Evolutionary conservation across 345 rosid genomes (phyloP).

Genomic region (Nasturtium officinale): DNA sequence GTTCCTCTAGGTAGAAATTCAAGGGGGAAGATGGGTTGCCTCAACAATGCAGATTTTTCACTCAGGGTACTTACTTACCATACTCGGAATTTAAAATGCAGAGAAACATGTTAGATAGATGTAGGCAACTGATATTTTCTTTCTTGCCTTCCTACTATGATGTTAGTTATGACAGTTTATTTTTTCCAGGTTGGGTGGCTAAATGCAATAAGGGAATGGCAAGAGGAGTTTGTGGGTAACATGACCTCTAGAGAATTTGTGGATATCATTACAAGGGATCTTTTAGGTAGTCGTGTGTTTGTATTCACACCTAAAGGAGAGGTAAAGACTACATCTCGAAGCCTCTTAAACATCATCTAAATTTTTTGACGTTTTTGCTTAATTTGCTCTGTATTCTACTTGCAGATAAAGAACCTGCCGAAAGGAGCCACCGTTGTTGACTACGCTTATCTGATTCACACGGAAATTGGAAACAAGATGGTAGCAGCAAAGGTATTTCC

Average conservation of each 20-base stretch:
- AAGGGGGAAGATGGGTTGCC: constrained; percentile 78
- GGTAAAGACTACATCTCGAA: constrained; percentile 42
- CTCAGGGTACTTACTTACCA: constrained; percentile 66
- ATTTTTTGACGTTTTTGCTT: constrained; percentile 21
- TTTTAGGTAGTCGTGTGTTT: constrained; percentile 91
- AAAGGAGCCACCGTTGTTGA: constrained; percentile 94
- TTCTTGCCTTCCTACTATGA: constrained; percentile 24
- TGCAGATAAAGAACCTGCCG: constrained; percentile 90
- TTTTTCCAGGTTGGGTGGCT: constrained; percentile 88
- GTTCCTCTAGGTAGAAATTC: constrained; percentile 65
- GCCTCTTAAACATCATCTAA: constrained; percentile 21
- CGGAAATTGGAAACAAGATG: constrained; percentile 97
- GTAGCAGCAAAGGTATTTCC: constrained; percentile 88
- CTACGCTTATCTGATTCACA: constrained; percentile 97
- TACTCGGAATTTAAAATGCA: constrained; percentile 21
- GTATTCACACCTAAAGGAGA: constrained; percentile 92
- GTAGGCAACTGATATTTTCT: constrained; percentile 4
- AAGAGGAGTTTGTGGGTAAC: constrained; percentile 98
- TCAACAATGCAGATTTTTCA: constrained; percentile 89
- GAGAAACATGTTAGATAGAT: constrained; percentile 18
- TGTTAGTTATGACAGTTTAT: constrained; percentile 42
- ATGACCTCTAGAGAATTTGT: constrained; percentile 99
- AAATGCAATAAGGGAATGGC: constrained; percentile 99
- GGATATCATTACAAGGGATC: constrained; percentile 87
- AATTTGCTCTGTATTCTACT: constrained; percentile 15